phyloP scores from a whole-genome alignment of 177 flowering plant species.

The Telopea speciosissima region DNA sequence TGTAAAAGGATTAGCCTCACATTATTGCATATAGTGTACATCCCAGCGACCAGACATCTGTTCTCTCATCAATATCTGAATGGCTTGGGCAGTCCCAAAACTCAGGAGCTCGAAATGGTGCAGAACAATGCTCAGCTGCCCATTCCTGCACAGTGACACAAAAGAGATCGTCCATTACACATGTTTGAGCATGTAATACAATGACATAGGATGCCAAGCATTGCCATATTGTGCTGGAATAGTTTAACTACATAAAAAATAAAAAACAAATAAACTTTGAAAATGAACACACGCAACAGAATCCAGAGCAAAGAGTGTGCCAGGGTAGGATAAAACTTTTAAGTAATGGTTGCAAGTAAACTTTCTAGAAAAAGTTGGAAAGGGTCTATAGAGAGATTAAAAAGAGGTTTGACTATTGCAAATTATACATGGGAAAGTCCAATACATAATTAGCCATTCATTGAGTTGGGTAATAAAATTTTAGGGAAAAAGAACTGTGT shows the following conservation, averaged over 20 bases:
- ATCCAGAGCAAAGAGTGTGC: neutral
- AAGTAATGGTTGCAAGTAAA: too few species aligned
- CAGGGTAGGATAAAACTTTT: too few species aligned
- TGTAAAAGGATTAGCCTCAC: slow-evolving; percentile 37
- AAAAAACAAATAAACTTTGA: slow-evolving; percentile 8
- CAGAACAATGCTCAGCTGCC: slow-evolving; percentile 96
- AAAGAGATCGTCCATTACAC: neutral
- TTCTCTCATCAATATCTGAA: slow-evolving; percentile 86
- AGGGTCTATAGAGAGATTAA: too few species aligned
- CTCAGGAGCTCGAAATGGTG: slow-evolving; percentile 92
- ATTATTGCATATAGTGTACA: slow-evolving; percentile 91
- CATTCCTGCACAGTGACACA: slow-evolving; percentile 61
- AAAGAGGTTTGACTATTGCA: too few species aligned
- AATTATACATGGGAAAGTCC: too few species aligned
- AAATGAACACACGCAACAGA: neutral
- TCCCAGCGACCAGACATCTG: slow-evolving; percentile 95
- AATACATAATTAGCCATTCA: too few species aligned
- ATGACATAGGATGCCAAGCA: neutral
- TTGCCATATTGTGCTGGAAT: neutral
- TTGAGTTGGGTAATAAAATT: too few species aligned
- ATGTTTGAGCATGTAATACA: slow-evolving; percentile 1
- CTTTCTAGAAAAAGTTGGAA: too few species aligned
- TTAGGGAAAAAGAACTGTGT: too few species aligned
- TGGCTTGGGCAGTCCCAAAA: slow-evolving; percentile 98
- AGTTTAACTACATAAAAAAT: neutral